Evolutionary conservation across 2,329 filamentous ascomycete genomes (phyloP).

Genomic region (Alternaria infectoria): DNA sequence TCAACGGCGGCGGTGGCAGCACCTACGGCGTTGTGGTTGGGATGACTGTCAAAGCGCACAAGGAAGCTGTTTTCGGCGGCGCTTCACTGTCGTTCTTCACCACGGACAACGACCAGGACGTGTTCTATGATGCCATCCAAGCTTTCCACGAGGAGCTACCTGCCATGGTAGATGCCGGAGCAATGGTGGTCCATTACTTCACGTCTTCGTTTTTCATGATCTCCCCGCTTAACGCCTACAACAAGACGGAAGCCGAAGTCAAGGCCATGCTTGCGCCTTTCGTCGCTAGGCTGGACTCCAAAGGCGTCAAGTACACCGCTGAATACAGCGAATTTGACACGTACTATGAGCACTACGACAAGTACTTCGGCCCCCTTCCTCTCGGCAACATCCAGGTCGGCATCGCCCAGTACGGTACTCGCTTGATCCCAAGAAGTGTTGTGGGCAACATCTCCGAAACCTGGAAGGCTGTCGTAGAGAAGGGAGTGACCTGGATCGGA

Average conservation of each 20-base stretch:
- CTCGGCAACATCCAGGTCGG: conserved; percentile 27
- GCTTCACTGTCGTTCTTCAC: conserved; percentile 20
- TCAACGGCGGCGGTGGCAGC: conserved; percentile 35
- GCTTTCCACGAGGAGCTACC: conserved; percentile 26
- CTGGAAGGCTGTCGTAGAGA: conserved; percentile 22
- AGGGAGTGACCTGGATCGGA: conserved; percentile 27
- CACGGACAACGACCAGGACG: conserved; percentile 13
- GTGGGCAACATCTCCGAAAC: conserved; percentile 17
- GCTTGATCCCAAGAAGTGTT: conserved; percentile 23
- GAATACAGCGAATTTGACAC: conserved; percentile 18
- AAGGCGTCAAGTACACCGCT: conserved; percentile 19
- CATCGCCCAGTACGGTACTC: conserved; percentile 24
- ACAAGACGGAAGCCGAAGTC: conserved; percentile 20
- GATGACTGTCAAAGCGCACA: conserved; percentile 27
- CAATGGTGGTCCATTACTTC: conserved; percentile 25
- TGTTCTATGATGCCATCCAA: conserved; percentile 26
- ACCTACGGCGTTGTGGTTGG: conserved; percentile 35
- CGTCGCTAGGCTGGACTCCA: conserved; percentile 14
- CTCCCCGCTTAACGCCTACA: conserved; percentile 28
- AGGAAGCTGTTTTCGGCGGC: conserved; percentile 22
- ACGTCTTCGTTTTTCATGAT: conserved; percentile 23
- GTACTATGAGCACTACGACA: conserved; percentile 32
- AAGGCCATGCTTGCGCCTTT: conserved; percentile 26
- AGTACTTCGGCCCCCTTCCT: conserved; percentile 29
- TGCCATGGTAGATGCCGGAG: conserved; percentile 26